Percentiles rank a stretch among this genome's conserved stretches.
Conservation (phyloP, 305 asterid species). For the Fraxinus paxiana region DNA sequence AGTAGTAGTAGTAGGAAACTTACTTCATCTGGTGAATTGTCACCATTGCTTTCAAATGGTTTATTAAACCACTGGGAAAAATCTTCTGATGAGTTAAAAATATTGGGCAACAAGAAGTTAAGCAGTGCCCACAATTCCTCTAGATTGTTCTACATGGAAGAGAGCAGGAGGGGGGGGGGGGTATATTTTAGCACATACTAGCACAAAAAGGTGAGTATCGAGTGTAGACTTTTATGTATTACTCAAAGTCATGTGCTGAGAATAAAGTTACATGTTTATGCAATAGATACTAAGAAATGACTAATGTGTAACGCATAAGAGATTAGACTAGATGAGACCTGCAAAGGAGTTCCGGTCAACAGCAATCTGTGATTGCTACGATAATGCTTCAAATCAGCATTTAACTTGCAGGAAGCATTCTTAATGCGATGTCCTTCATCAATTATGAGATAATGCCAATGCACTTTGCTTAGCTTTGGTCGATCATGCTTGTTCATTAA, state of each 20-base stretch:
- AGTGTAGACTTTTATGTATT: neutral
- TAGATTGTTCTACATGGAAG: slow-evolving; percentile 72
- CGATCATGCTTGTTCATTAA: slow-evolving; percentile 99
- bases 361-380: slow-evolving; percentile 91
- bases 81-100: slow-evolving; percentile 95
- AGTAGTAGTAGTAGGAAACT: slow-evolving; percentile 17
- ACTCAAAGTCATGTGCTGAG: neutral
- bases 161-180: neutral
- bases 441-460: slow-evolving; percentile 93
- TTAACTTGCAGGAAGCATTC: slow-evolving; percentile 99
- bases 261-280: slow-evolving; percentile 9
- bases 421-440: slow-evolving; percentile 99
- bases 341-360: slow-evolving; percentile 95
- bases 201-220: slow-evolving; percentile 14
- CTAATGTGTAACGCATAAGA: neutral
- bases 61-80: slow-evolving; percentile 99
- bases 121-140: slow-evolving; percentile 99
- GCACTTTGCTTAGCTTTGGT: slow-evolving; percentile 87
- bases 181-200: slow-evolving; percentile 15
- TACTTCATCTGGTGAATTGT: slow-evolving; percentile 83
- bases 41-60: slow-evolving; percentile 94
- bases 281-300: slow-evolving; percentile 16
- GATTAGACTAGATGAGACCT: slow-evolving; percentile 42
- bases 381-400: slow-evolving; percentile 93
- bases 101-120: slow-evolving; percentile 93